Evolutionary conservation across 139 green algal species (phyloP).

Genomic region (Tetradesmus lagerheimii): DNA sequence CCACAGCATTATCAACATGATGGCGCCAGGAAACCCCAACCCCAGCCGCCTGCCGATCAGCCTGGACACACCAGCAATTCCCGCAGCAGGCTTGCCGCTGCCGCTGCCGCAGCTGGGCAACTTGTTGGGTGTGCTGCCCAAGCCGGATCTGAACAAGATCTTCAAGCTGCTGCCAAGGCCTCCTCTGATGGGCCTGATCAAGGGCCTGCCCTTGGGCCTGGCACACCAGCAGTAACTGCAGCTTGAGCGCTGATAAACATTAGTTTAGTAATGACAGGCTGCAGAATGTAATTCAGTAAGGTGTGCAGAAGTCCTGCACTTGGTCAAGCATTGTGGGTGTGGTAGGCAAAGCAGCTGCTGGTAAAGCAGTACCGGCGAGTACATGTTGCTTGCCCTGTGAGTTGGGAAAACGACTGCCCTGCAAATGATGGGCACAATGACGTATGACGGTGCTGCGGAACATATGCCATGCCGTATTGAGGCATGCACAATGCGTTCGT

Average conservation of each 20-base stretch:
- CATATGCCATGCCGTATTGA: no score
- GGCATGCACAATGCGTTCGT: no score
- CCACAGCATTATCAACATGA: not conserved
- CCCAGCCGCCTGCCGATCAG: not conserved
- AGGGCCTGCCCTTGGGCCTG: not conserved
- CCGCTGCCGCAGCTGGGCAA: slow-evolving; percentile 9
- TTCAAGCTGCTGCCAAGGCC: slow-evolving; percentile 9
- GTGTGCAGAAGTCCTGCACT: no score
- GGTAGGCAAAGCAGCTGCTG: no score
- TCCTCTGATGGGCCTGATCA: not conserved
- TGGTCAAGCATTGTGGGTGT: no score
- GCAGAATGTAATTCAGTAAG: no score
- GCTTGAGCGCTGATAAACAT: no score
- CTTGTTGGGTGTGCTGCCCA: slow-evolving; percentile 29
- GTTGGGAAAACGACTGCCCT: not conserved
- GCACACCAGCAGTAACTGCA: not conserved
- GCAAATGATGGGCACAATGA: not conserved
- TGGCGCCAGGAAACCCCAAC: not conserved
- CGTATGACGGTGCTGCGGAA: not conserved
- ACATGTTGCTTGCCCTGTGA: no score
- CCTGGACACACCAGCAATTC: not conserved
- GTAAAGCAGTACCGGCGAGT: no score
- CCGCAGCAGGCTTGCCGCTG: slow-evolving; percentile 7
- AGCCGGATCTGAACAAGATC: slow-evolving; percentile 4
- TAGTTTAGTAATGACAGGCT: no score